Conservation (phyloP, 805 yeast species). For the Cyberlindnera lachancei region DNA sequence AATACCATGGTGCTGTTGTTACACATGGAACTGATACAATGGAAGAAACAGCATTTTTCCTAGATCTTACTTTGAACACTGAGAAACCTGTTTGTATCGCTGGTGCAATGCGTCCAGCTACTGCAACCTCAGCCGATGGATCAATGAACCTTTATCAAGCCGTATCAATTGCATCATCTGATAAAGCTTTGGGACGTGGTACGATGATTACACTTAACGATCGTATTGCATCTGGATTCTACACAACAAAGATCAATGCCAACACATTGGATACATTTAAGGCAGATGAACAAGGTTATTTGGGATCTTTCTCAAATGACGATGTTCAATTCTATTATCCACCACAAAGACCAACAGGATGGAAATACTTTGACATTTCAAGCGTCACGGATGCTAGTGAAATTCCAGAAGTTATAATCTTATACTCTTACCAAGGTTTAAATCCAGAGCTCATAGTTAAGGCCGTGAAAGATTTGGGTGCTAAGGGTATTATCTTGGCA, state of each 20-base stretch:
- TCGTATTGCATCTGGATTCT: constrained; percentile 59
- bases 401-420: constrained; percentile 39
- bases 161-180: constrained; percentile 48
- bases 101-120: constrained; percentile 70
- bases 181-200: constrained; percentile 48
- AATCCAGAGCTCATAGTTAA: constrained; percentile 38
- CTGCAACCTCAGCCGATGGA: constrained; percentile 65
- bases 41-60: constrained; percentile 60
- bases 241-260: constrained; percentile 60
- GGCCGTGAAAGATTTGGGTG: constrained; percentile 34
- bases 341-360: constrained; percentile 40
- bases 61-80: constrained; percentile 39
- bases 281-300: constrained; percentile 57
- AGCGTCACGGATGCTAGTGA: constrained; percentile 16
- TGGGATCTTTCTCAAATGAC: constrained; percentile 61
- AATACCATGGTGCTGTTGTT: constrained; percentile 52
- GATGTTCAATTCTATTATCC: constrained; percentile 57
- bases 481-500: constrained; percentile 53
- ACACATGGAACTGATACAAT: constrained; percentile 70
- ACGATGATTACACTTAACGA: constrained; percentile 58
- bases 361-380: constrained; percentile 26
- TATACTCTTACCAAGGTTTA: constrained; percentile 56
- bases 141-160: constrained; percentile 69
- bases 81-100: constrained; percentile 27
- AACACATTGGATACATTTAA: constrained; percentile 62